Conservation (phyloP, 371 early-diverging fungal genomes). For the Actinomortierella wolfii region DNA sequence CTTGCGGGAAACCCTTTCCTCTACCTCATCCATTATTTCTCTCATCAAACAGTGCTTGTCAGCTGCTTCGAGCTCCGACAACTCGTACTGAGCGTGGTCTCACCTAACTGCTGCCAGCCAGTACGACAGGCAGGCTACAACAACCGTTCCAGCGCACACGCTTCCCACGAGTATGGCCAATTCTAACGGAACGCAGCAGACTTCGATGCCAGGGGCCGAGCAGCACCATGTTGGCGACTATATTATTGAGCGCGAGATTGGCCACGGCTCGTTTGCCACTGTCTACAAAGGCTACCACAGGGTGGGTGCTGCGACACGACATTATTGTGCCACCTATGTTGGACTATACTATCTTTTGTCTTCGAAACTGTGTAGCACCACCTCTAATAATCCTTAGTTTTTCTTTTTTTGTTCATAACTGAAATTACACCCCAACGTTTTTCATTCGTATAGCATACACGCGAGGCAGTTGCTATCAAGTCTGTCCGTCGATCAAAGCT, state of each 20-base stretch:
- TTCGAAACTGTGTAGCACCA: too few relatives aligned
- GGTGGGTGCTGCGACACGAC: slow-evolving; percentile 36
- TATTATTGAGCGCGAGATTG: slow-evolving; percentile 74
- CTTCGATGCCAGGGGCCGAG: neutral
- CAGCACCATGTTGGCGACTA: slow-evolving; percentile 64
- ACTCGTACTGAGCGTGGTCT: too few relatives aligned
- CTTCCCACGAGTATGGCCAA: slow-evolving; percentile 19
- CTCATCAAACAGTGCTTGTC: too few relatives aligned
- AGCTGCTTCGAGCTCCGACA: too few relatives aligned
- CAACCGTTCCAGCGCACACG: neutral
- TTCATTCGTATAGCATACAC: slow-evolving; percentile 51
- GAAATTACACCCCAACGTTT: too few relatives aligned
- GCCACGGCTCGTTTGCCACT: slow-evolving; percentile 94
- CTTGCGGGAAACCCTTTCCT: too few relatives aligned
- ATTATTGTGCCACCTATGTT: neutral
- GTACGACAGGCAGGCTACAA: too few relatives aligned
- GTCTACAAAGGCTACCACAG: slow-evolving; percentile 86
- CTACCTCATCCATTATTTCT: too few relatives aligned
- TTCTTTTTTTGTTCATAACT: neutral
- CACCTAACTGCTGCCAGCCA: too few relatives aligned
- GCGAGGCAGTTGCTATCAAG: slow-evolving; percentile 85
- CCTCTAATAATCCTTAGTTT: too few relatives aligned
- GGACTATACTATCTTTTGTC: too few relatives aligned
- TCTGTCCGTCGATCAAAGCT: slow-evolving; percentile 84
- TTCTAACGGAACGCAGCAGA: slow-evolving; percentile 16